Base-by-base conservation (phyloP, 208 protist genomes). In the Crithidia bombi region DNA sequence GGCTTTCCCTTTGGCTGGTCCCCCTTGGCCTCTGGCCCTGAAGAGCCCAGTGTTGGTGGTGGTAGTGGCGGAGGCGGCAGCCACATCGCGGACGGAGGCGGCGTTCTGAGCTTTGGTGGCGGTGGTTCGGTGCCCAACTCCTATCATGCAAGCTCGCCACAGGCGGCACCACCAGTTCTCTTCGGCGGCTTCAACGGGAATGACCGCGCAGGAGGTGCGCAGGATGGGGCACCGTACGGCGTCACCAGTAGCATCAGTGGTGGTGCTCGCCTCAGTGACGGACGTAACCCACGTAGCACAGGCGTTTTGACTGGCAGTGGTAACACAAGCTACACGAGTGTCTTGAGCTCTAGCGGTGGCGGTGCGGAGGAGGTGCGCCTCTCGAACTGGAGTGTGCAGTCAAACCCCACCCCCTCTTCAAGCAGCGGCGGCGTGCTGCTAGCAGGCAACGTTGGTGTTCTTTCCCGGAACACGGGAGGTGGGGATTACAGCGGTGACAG, bases 1-100 rank as follows among this genome's bases (percentile, higher is more conserved):
- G 23, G 25, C 14, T 61, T 64, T 5, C 71, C 71, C 26, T 76
- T 70, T 35, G 61, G 47, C 46, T 76, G 70, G 70, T 52, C 49
- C 15, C 70, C 70, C 23, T 25, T 69, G 15, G 36, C 54, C 1
- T 33, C 52, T 6, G 46, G 56, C 1, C n/a, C 55, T 2, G 50
- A 67, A 14, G 67, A 10, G n/a, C 33, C 51, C 11, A 57, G 50
- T 7, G 23, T 9, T 30, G 15, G 25, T 7, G 25, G 38, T n/a
- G 26, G 32, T 5, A 36, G 50, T 19, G 21, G 43, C 21, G 43
- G 11, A 47, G 9, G 6, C n/a, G n/a, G n/a, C n/a, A n/a, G n/a
- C n/a, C n/a, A n/a, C n/a, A n/a, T n/a, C 11, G 17, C 43, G 5
- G 43, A n/a, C 14, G 41, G 57, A 11, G 57, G 30, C 17, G 47